Conservation (phyloP, 169 alveolate genomes). For the Neospora caninum region DNA sequence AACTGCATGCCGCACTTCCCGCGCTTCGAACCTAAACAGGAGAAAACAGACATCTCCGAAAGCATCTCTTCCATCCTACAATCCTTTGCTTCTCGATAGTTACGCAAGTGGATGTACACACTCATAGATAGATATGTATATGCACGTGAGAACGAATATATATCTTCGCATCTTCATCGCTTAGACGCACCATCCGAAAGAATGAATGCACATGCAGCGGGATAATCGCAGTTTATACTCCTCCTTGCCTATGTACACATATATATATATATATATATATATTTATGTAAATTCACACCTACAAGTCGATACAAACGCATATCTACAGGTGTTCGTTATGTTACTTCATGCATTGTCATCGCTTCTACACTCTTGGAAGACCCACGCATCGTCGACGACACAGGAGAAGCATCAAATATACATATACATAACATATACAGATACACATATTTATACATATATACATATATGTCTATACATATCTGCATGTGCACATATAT, state of each 20-base stretch:
- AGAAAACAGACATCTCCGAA: background rate
- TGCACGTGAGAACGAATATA: too few relatives aligned
- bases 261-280: background rate
- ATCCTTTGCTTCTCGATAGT: background rate
- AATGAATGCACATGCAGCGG: too few relatives aligned
- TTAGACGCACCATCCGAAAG: too few relatives aligned
- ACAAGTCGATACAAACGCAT: background rate
- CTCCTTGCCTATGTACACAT: background rate
- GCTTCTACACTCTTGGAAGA: too few relatives aligned
- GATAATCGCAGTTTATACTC: too few relatives aligned
- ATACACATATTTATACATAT: background rate
- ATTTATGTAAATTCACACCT: background rate
- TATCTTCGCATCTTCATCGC: too few relatives aligned
- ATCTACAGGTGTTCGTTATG: background rate
- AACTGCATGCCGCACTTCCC: slow-evolving; percentile 83
- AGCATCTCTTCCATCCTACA: background rate
- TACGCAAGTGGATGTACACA: background rate
- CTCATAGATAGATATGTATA: background rate
- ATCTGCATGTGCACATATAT: background rate
- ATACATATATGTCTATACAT: background rate
- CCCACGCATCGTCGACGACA: too few relatives aligned
- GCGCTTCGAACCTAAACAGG: slow-evolving; percentile 78
- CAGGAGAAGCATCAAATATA: background rate
- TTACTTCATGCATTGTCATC: too few relatives aligned
- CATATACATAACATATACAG: background rate